Conservation (phyloP, 352 stramenopile genomes). For the Globisporangium parvum region DNA sequence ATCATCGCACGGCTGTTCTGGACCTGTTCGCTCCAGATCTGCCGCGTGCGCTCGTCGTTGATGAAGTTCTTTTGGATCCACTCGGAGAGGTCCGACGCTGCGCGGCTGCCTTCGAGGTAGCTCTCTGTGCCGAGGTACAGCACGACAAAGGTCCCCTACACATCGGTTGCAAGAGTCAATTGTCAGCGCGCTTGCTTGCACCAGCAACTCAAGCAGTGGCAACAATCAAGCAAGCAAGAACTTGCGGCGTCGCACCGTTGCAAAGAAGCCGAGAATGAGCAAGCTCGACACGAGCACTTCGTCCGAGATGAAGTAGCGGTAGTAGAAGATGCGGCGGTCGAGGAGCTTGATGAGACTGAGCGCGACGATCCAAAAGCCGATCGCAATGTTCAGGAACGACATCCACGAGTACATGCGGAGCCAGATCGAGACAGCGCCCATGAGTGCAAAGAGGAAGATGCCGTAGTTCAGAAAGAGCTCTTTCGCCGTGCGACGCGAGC, state of each 20-base stretch:
- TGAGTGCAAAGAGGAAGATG: conserved; percentile 80
- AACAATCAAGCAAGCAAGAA: background rate
- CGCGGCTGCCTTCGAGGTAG: conserved; percentile 83
- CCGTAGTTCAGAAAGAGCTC: conserved; percentile 86
- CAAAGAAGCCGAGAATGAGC: conserved; percentile 81
- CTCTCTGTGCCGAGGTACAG: conserved; percentile 81
- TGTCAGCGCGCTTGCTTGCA: conserved; percentile 1
- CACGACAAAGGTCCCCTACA: conserved; percentile 70
- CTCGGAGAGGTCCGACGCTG: conserved; percentile 56
- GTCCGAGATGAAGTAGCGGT: conserved; percentile 85
- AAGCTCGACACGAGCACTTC: conserved; percentile 78
- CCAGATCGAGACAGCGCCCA: conserved; percentile 82
- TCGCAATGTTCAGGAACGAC: conserved; percentile 67
- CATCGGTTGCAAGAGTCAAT: background rate
- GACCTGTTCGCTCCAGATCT: conserved; percentile 82
- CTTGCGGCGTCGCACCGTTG: conserved; percentile 40
- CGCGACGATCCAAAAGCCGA: conserved; percentile 58
- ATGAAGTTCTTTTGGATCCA: conserved; percentile 87
- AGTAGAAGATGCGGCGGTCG: conserved; percentile 84
- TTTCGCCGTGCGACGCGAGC: conserved; percentile 58
- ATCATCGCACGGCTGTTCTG: conserved; percentile 80
- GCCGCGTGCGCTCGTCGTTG: conserved; percentile 77
- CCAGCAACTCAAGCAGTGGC: background rate
- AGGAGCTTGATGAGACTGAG: conserved; percentile 76
- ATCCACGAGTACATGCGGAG: conserved; percentile 80